phyloP scores from a whole-genome alignment of 768 basidiomycete species.

The Panaeolus papilionaceus region DNA sequence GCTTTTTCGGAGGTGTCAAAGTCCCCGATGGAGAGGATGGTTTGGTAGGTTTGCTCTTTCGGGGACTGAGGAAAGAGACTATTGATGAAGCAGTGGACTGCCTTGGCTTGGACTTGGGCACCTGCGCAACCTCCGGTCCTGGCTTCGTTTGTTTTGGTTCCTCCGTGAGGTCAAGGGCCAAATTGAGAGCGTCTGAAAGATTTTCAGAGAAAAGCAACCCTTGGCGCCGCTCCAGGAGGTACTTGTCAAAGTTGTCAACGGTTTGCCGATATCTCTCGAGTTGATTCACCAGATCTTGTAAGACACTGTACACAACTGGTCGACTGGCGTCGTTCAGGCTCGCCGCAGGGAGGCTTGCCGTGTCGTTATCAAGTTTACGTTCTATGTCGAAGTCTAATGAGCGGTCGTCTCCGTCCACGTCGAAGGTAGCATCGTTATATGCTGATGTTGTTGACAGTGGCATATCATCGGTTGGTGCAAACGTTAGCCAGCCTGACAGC shows the following conservation, averaged over 20 bases:
- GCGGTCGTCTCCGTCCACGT: constrained; percentile 75
- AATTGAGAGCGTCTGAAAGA: constrained; percentile 84
- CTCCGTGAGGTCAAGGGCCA: constrained; percentile 68
- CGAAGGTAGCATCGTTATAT: constrained; percentile 26
- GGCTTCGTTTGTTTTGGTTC: constrained; percentile 41
- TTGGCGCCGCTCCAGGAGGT: constrained; percentile 83
- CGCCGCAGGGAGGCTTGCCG: constrained; percentile 65
- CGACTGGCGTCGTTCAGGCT: constrained; percentile 74
- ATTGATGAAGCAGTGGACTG: constrained; percentile 63
- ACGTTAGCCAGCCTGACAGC: constrained; percentile 88
- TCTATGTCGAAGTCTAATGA: constrained; percentile 82
- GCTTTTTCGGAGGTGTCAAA: constrained; percentile 49
- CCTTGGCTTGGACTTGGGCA: constrained; percentile 56
- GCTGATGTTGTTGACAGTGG: constrained; percentile 14
- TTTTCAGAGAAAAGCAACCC: constrained; percentile 93
- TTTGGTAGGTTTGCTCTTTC: constrained; percentile 59
- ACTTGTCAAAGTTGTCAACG: constrained; percentile 84
- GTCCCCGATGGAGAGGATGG: constrained; percentile 45
- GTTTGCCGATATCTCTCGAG: constrained; percentile 79
- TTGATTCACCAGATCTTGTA: constrained; percentile 81
- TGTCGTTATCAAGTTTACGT: constrained; percentile 63
- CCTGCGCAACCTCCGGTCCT: constrained; percentile 38
- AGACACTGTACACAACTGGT: constrained; percentile 82
- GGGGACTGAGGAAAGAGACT: constrained; percentile 82
- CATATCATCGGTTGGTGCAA: constrained; percentile 51